Conservation (phyloP, 108 stramenopile species). For the Mediolabrus comicus region DNA sequence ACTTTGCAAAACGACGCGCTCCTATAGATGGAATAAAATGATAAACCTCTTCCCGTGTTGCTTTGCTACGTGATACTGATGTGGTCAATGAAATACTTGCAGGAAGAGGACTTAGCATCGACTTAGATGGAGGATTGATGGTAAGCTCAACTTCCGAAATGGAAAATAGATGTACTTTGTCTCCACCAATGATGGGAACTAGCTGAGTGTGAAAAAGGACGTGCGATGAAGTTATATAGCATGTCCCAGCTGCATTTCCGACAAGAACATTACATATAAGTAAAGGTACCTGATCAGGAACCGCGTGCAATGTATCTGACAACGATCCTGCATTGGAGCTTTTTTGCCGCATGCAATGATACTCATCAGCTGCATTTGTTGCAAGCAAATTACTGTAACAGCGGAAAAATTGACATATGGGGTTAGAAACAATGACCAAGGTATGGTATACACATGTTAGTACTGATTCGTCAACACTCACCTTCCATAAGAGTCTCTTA, state of each 20-base stretch:
- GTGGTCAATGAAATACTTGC: slow-evolving; percentile 58
- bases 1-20: slow-evolving; percentile 68
- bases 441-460: too few species aligned
- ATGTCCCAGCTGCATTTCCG: slow-evolving; percentile 73
- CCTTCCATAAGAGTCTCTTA: slow-evolving; percentile 57
- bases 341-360: slow-evolving; percentile 40
- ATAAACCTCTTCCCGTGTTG: slow-evolving; percentile 54
- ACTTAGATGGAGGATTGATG: slow-evolving; percentile 49
- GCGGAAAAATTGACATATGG: not conserved
- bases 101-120: slow-evolving; percentile 71
- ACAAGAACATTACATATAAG: slow-evolving; percentile 63
- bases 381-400: slow-evolving; percentile 37
- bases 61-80: slow-evolving; percentile 22
- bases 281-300: slow-evolving; percentile 66
- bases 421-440: too few species aligned
- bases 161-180: slow-evolving; percentile 48
- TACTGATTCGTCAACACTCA: not conserved
- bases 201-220: slow-evolving; percentile 68
- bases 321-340: slow-evolving; percentile 42
- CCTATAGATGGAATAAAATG: slow-evolving; percentile 74
- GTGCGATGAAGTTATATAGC: slow-evolving; percentile 62
- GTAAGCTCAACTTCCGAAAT: slow-evolving; percentile 67
- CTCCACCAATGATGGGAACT: slow-evolving; percentile 75
- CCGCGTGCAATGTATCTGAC: slow-evolving; percentile 28
- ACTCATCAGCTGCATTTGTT: slow-evolving; percentile 57